These are phyloP conservation scores for Vigna nakashimae DNA, from an alignment of 306 rosid species.

Conservation along the genomic window DNA sequence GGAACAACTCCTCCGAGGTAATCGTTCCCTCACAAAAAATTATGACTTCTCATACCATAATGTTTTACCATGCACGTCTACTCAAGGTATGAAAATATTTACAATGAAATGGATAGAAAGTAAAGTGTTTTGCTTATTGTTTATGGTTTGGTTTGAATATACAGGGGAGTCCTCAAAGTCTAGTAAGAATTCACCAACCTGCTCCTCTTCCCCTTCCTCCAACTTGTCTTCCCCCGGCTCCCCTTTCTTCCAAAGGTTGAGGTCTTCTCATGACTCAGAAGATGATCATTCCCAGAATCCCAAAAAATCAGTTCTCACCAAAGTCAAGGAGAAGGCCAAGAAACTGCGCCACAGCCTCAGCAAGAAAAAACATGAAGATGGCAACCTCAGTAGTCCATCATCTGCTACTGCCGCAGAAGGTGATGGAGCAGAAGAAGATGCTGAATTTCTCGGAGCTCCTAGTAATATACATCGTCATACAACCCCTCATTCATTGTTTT, in stretches of 20 bases:
- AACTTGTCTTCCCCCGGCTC: conserved; percentile 39
- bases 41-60: too few species aligned
- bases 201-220: conserved; percentile 36
- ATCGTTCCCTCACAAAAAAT: not conserved
- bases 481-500: not conserved
- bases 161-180: conserved; percentile 52
- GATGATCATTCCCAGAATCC: conserved; percentile 71
- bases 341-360: conserved; percentile 76
- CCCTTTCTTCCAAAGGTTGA: conserved; percentile 43
- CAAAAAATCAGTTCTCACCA: conserved; percentile 87
- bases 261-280: conserved; percentile 57
- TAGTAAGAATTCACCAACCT: conserved; percentile 43
- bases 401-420: conserved; percentile 50
- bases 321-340: conserved; percentile 92
- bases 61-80: too few species aligned
- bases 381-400: conserved; percentile 50
- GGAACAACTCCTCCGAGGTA: conserved; percentile 85
- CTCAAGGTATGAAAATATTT: too few species aligned
- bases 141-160: not conserved
- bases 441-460: conserved; percentile 83
- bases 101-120: not conserved
- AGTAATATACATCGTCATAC: conserved; percentile 48
- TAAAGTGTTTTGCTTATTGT: not conserved
- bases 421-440: conserved; percentile 53
- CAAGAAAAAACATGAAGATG: conserved; percentile 73